Evolutionary conservation across 2,329 filamentous ascomycete species (phyloP).

Genomic region (Colletotrichum incanum): DNA sequence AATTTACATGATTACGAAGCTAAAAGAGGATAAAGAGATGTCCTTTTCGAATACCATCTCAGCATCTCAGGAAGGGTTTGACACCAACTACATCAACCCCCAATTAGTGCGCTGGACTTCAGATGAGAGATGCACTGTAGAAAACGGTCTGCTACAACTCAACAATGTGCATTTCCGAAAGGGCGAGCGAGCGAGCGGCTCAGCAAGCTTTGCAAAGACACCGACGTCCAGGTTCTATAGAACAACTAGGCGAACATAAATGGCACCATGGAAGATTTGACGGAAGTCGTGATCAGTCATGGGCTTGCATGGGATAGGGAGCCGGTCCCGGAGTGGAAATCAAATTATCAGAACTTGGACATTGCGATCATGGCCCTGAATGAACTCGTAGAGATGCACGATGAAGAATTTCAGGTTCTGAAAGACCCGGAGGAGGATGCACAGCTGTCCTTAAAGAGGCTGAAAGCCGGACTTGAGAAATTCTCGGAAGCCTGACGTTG

Average conservation of each 20-base stretch:
- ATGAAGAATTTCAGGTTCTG: background rate
- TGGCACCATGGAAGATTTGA: background rate
- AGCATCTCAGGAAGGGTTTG: background rate
- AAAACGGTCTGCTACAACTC: background rate
- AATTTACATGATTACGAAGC: background rate
- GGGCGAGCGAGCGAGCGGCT: background rate
- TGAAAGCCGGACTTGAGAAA: background rate
- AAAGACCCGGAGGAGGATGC: background rate
- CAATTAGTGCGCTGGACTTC: background rate
- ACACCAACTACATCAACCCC: background rate
- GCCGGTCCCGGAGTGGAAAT: background rate
- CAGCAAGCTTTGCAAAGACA: background rate
- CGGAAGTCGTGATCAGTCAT: background rate
- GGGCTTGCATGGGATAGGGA: background rate
- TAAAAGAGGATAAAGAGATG: background rate
- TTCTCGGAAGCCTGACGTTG: background rate
- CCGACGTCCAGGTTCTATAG: background rate
- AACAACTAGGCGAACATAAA: background rate
- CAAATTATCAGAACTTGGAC: conserved; percentile 5
- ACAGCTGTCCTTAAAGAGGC: background rate
- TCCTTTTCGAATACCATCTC: background rate
- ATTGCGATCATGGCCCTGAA: background rate
- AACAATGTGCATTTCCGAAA: background rate
- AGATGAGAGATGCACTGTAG: background rate
- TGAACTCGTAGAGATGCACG: background rate